Base-by-base conservation (phyloP, 1,139 yeast genomes). In the Kodamaea plutei region DNA sequence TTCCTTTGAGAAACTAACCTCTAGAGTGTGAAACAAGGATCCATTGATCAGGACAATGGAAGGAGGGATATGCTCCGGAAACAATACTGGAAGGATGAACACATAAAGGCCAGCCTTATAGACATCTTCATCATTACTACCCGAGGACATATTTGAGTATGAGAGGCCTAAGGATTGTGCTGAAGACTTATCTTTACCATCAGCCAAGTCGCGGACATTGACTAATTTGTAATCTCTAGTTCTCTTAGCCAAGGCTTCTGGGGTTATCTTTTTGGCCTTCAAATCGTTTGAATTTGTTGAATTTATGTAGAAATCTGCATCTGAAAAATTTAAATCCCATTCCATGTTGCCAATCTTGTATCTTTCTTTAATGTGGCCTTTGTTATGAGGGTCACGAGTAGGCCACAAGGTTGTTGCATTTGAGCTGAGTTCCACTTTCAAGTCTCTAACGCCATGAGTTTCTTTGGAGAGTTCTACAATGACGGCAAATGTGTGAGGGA, bases 81-180 rank as follows among this genome's bases (percentile, higher is more conserved):
- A 69, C 3, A 81, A 61, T 2, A 83, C 61, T 0, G 95, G 93
- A 25, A 88, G 60, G 26, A 84, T 57, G 52, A 83, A 88, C 2
- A 87, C 79, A 49, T 88, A 88, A 47, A 82, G 76, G 18, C 96
- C 96, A 7, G 95, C 77, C 32, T 74, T 74, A 43, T 65, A 66
- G 21, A 59, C 25, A 8, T 41, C 45, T 16, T 34, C 38, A 4
- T 37, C 40, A n/a, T 24, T 20, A 5, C n/a, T n/a, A 9, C 15
- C 25, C 9, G 4, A 12, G 3, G 20, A 13, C 6, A 6, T 9
- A 9, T 14, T 7, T 21, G 9, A 9, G 16, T 4, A 8, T 8
- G 11, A 15, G 26, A 32, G 31, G 8, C 28, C 15, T n/a, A n/a
- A n/a, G n/a, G n/a, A n/a, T n/a, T n/a, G n/a, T n/a, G n/a, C n/a